A percentile compares a stretch with the other conserved stretches of the same genome.
phyloP scores from a whole-genome alignment of 495 filamentous ascomycete species.

The Aspergillus campestris region DNA sequence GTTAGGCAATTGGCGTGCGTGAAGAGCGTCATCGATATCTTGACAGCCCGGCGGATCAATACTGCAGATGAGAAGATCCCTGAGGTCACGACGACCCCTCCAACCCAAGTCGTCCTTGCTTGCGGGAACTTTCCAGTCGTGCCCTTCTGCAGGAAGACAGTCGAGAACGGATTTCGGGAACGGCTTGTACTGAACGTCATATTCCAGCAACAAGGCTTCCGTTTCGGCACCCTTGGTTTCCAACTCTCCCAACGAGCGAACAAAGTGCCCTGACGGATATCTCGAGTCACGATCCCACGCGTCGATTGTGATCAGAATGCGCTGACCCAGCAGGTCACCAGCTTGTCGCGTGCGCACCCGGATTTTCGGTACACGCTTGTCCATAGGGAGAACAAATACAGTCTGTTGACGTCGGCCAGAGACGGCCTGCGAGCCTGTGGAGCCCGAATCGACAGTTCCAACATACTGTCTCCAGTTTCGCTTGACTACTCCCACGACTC shows the following conservation, averaged over 20 bases:
- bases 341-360: constrained; percentile 85
- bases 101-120: constrained; percentile 73
- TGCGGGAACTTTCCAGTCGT: constrained; percentile 83
- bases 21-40: constrained; percentile 96
- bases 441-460: constrained; percentile 83
- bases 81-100: constrained; percentile 72
- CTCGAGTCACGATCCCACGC: constrained; percentile 88
- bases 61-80: constrained; percentile 85
- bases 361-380: constrained; percentile 94
- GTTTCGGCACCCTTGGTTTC: constrained; percentile 96
- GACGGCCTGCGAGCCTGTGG: constrained; percentile 59
- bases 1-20: constrained; percentile 75
- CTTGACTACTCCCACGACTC: constrained; percentile 85
- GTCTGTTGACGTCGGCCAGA: constrained; percentile 78
- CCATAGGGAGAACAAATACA: constrained; percentile 94
- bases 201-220: constrained; percentile 87
- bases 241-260: constrained; percentile 83
- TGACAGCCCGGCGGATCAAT: constrained; percentile 95
- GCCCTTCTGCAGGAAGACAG: constrained; percentile 84
- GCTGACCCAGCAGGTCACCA: constrained; percentile 75
- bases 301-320: constrained; percentile 92
- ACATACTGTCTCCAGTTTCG: constrained; percentile 98
- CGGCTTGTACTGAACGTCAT: constrained; percentile 94
- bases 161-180: constrained; percentile 93
- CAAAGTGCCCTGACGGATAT: constrained; percentile 88